A percentile compares a stretch with the other conserved stretches of the same genome.
These are phyloP conservation scores for Hymenoscyphus linearis DNA, from an alignment of 2,329 filamentous ascomycete genomes.

Conservation along the genomic window DNA sequence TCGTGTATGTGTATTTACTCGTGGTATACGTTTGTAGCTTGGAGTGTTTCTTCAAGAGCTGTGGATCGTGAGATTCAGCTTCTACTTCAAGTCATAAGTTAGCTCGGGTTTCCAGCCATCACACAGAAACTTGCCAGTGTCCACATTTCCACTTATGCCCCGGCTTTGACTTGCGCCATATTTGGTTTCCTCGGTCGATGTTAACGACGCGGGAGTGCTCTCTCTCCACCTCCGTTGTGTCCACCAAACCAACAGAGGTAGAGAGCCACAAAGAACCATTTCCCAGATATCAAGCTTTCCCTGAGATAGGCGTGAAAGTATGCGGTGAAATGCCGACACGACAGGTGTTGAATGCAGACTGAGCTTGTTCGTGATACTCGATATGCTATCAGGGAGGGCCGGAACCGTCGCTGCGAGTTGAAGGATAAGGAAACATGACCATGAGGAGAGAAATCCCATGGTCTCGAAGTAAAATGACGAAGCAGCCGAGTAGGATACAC, in stretches of 20 bases:
- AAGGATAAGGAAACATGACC: conserved; percentile 4
- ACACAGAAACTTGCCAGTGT: conserved; percentile 4
- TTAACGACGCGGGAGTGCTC: conserved; percentile 15
- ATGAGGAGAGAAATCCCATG: conserved; percentile 2
- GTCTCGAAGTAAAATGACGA: not conserved
- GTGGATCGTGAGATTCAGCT: conserved; percentile 52
- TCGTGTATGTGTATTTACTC: conserved; percentile 60
- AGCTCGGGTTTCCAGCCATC: conserved; percentile 3
- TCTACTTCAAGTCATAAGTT: conserved; percentile 18
- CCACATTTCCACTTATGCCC: not conserved
- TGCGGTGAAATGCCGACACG: conserved; percentile 14
- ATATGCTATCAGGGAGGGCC: conserved; percentile 3
- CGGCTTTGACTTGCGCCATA: not conserved
- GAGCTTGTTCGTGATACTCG: conserved; percentile 2
- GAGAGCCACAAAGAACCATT: conserved; percentile 18
- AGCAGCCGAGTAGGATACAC: not conserved
- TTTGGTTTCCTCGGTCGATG: conserved; percentile 14
- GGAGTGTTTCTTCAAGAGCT: conserved; percentile 74
- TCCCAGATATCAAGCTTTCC: conserved; percentile 20
- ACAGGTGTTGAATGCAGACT: conserved; percentile 14
- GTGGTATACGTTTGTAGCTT: conserved; percentile 69
- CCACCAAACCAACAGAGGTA: conserved; percentile 23
- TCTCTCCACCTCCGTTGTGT: conserved; percentile 16
- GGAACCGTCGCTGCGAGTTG: not conserved
- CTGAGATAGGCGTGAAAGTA: conserved; percentile 17